Percentiles rank a stretch among this genome's conserved stretches.
These are phyloP conservation scores for Mycena epipterygia DNA, from an alignment of 768 basidiomycete species.

Conservation along the genomic window DNA sequence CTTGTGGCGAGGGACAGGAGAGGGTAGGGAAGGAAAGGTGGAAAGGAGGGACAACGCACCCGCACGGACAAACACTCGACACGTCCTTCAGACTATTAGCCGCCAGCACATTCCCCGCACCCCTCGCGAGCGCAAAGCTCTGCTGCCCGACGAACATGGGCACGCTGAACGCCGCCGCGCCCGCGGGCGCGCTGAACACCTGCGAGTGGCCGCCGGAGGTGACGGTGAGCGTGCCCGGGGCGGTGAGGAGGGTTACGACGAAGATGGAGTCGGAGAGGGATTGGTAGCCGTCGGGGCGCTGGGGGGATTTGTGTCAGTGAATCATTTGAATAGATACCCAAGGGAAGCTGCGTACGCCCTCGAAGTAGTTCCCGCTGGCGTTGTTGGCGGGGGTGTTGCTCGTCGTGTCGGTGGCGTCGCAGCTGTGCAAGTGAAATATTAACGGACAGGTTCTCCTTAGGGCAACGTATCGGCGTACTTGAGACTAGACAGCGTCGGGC, in stretches of 20 bases:
- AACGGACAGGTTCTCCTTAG: background rate
- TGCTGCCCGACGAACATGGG: conserved; percentile 36
- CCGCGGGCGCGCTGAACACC: conserved; percentile 24
- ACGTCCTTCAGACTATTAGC: conserved; percentile 31
- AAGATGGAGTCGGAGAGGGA: conserved; percentile 28
- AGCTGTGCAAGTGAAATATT: conserved; percentile 3
- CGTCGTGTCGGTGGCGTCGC: conserved; percentile 36
- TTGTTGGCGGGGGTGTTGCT: conserved; percentile 33
- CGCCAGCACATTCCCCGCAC: conserved; percentile 27
- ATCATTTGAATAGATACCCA: background rate
- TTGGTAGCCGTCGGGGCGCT: conserved; percentile 32
- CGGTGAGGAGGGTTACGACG: conserved; percentile 31
- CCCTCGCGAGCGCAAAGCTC: conserved; percentile 32
- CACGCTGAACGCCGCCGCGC: conserved; percentile 28
- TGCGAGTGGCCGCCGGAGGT: conserved; percentile 25
- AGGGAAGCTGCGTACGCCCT: conserved; percentile 1
- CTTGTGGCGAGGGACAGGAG: no score
- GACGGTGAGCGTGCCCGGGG: conserved; percentile 22
- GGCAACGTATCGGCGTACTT: conserved; percentile 26
- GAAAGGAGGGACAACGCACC: conserved; percentile 16
- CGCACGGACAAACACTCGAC: conserved; percentile 30
- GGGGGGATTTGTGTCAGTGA: background rate
- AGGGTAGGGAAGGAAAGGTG: no score
- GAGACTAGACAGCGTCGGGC: conserved; percentile 26
- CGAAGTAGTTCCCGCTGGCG: conserved; percentile 34